Conservation (phyloP, 169 alveolate species). For the Perkinsus olseni region DNA sequence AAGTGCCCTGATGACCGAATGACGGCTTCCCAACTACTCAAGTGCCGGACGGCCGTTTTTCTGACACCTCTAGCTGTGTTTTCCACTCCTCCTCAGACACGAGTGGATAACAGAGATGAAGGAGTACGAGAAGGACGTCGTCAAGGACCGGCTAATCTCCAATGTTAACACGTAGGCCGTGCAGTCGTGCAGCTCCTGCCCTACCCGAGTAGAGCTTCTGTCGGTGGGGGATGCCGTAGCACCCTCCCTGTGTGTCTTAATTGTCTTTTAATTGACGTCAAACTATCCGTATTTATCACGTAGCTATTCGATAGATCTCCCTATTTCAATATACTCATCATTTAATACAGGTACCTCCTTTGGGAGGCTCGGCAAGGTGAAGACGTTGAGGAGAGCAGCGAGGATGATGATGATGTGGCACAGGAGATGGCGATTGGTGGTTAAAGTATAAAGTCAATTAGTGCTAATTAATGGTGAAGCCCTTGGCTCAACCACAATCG, state of each 20-base stretch:
- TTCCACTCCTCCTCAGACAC: not conserved
- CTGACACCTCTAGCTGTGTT: not conserved
- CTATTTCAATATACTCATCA: too few relatives aligned
- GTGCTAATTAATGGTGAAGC: not conserved
- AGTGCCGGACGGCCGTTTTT: not conserved
- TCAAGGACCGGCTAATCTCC: not conserved
- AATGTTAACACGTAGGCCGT: not conserved
- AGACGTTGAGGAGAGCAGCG: too few relatives aligned
- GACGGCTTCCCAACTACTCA: not conserved
- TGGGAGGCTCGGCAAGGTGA: too few relatives aligned
- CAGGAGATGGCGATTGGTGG: not conserved
- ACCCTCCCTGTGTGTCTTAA: too few relatives aligned
- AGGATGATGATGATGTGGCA: not conserved
- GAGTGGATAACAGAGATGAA: not conserved
- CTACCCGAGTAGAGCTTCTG: not conserved
- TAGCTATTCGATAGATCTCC: too few relatives aligned
- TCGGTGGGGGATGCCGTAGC: too few relatives aligned
- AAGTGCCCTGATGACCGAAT: not conserved
- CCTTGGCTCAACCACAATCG: too few relatives aligned
- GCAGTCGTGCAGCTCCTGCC: not conserved
- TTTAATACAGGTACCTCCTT: too few relatives aligned
- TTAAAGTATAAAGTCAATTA: not conserved
- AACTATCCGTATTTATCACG: too few relatives aligned
- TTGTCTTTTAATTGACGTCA: too few relatives aligned
- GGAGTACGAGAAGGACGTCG: not conserved